phyloP scores from a whole-genome alignment of 306 rosid genomes.

The Comarum palustre region DNA sequence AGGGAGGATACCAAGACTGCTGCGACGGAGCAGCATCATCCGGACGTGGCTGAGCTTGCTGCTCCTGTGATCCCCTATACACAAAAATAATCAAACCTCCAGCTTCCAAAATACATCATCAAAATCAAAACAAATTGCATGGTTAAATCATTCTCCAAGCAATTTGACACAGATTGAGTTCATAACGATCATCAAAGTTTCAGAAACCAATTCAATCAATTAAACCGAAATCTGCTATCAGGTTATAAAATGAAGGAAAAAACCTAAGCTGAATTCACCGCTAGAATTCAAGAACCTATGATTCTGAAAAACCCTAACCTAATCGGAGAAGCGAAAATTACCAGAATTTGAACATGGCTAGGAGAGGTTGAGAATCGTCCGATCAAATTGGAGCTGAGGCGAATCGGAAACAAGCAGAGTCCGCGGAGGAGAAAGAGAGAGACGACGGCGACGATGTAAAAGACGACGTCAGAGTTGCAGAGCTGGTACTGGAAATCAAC shows the following conservation, averaged over 20 bases:
- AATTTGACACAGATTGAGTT: background rate
- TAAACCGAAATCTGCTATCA: background rate
- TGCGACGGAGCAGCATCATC: slow-evolving; percentile 59
- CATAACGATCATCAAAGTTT: background rate
- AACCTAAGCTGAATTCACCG: background rate
- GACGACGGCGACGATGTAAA: background rate
- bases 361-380: slow-evolving; percentile 20
- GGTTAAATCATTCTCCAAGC: background rate
- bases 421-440: background rate
- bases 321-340: slow-evolving; percentile 19
- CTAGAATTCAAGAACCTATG: background rate
- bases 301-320: slow-evolving; percentile 10
- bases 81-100: background rate
- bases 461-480: background rate
- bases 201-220: background rate
- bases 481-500: background rate
- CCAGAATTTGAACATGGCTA: slow-evolving; percentile 82
- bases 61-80: slow-evolving; percentile 82
- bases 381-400: slow-evolving; percentile 9
- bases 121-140: background rate
- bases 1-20: slow-evolving; percentile 85
- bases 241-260: background rate
- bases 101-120: background rate
- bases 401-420: slow-evolving; percentile 8
- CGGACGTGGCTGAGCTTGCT: slow-evolving; percentile 52